These are phyloP conservation scores for Agaricus blazei DNA, from an alignment of 768 basidiomycete genomes.

Conservation along the genomic window DNA sequence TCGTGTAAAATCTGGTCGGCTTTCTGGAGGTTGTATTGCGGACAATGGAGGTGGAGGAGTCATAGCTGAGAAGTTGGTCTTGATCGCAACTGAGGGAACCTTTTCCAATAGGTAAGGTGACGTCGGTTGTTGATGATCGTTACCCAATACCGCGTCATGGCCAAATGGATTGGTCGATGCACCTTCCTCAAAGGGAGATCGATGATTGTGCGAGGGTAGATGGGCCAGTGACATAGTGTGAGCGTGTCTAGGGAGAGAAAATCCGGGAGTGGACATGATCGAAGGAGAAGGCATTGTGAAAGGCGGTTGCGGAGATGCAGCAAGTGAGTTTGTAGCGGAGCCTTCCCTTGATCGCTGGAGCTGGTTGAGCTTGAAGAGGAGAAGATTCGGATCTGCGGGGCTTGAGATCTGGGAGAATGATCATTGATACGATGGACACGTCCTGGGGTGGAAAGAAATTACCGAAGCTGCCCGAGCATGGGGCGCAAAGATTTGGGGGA, in stretches of 20 bases:
- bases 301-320: conserved; percentile 60
- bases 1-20: conserved; percentile 65
- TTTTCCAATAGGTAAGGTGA: conserved; percentile 16
- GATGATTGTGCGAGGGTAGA: conserved; percentile 36
- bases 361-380: conserved; percentile 81
- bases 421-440: conserved; percentile 14
- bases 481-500: conserved; percentile 63
- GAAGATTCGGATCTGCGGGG: conserved; percentile 80
- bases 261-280: conserved; percentile 23
- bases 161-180: conserved; percentile 63
- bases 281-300: conserved; percentile 49
- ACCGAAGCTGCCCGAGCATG: conserved; percentile 85
- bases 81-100: conserved; percentile 1
- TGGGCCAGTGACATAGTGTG: conserved; percentile 73
- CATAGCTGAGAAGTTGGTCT: background rate
- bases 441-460: conserved; percentile 28
- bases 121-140: conserved; percentile 19
- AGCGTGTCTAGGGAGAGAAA: conserved; percentile 44
- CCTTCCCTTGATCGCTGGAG: conserved; percentile 66
- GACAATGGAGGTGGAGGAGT: conserved; percentile 26
- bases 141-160: conserved; percentile 46
- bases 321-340: conserved; percentile 45
- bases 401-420: conserved; percentile 64
- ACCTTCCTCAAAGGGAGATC: conserved; percentile 24
- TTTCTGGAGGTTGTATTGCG: conserved; percentile 40